A percentile compares a stretch with the other conserved stretches of the same genome.
These are phyloP conservation scores for Glycine latifolia DNA, from an alignment of 306 rosid species.

Conservation along the genomic window DNA sequence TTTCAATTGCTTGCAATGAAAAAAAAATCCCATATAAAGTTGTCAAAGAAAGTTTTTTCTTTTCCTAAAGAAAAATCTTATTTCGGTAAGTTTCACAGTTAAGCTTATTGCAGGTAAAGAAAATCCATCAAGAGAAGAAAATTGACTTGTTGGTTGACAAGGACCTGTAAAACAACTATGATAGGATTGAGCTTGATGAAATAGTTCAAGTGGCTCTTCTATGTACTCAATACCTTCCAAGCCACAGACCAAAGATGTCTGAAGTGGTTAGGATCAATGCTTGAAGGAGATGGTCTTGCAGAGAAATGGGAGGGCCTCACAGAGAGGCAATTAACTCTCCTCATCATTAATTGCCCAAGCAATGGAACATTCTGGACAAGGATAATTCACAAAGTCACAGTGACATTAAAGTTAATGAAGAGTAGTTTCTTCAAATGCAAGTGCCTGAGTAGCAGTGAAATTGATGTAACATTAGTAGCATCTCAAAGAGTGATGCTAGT, in stretches of 20 bases:
- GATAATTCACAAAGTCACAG: conserved; percentile 49
- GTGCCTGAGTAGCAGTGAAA: conserved; percentile 43
- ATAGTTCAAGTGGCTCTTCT: conserved; percentile 86
- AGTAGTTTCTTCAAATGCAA: conserved; percentile 39
- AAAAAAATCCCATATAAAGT: background rate
- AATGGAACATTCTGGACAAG: conserved; percentile 99
- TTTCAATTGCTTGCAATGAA: conserved; percentile 16
- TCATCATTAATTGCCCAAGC: conserved; percentile 96
- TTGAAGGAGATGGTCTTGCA: conserved; percentile 97
- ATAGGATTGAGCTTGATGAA: conserved; percentile 86
- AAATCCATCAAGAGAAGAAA: conserved; percentile 88
- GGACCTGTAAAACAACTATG: conserved; percentile 71
- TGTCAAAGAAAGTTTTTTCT: background rate
- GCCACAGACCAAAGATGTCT: conserved; percentile 86
- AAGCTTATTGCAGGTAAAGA: conserved; percentile 71
- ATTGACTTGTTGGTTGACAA: conserved; percentile 83
- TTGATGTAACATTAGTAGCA: conserved; percentile 55
- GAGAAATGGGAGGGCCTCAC: conserved; percentile 98
- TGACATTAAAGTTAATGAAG: background rate
- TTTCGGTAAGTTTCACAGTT: background rate
- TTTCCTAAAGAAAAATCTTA: background rate
- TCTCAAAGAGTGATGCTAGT: conserved; percentile 42
- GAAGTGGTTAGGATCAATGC: conserved; percentile 98
- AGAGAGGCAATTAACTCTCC: conserved; percentile 82
- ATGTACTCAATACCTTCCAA: conserved; percentile 87